Percentiles rank a stretch among this genome's conserved stretches.
These are phyloP conservation scores for Camellia granthamiana DNA, from an alignment of 148 eudicot genomes.

Conservation along the genomic window DNA sequence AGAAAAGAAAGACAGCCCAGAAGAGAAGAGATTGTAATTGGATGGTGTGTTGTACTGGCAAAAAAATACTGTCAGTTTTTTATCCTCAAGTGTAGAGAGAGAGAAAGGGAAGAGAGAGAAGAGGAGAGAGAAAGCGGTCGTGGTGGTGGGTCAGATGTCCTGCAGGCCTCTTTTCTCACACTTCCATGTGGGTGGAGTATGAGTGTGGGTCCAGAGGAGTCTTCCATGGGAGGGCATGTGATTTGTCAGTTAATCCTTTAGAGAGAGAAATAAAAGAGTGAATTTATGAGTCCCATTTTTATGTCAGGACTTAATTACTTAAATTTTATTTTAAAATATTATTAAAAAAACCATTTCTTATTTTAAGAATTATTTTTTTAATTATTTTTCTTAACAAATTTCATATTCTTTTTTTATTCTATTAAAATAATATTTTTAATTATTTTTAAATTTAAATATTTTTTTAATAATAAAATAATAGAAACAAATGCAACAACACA, in stretches of 20 bases:
- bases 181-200: conserved; percentile 53
- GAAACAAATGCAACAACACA: no score
- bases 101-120: conserved; percentile 9
- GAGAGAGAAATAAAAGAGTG: conserved; percentile 7
- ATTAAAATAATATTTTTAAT: no score
- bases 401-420: no score
- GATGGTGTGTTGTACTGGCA: conserved; percentile 15
- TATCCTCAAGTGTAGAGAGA: not conserved
- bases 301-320: no score
- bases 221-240: conserved; percentile 52
- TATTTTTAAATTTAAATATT: no score
- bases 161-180: conserved; percentile 17
- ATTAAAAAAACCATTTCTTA: no score
- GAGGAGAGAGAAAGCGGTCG: conserved; percentile 12
- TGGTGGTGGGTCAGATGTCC: not conserved
- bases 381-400: no score
- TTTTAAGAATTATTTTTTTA: no score
- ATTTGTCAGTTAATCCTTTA: conserved; percentile 37
- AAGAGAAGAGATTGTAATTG: conserved; percentile 17
- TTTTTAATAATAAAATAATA: no score
- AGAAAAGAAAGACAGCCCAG: conserved; percentile 32
- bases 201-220: conserved; percentile 34
- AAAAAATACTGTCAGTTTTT: not conserved
- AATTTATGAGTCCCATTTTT: not conserved
- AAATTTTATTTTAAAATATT: no score